Evolutionary conservation across 345 rosid species (phyloP), one percentile per base, ranked within the genome.

Genomic region (Aethionema arabicum): DNA sequence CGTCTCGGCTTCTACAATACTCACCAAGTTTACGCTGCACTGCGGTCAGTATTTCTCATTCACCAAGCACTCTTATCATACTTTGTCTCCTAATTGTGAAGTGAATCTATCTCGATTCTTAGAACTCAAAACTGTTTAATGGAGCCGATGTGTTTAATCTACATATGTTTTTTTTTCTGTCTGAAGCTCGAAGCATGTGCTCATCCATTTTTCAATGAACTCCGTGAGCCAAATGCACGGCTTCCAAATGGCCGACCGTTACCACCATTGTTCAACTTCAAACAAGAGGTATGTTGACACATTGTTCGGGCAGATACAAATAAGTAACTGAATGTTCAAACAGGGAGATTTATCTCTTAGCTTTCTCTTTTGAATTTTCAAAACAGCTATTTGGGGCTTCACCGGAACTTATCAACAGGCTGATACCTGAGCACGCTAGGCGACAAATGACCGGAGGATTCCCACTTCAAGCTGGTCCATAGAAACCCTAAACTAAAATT

Each of bases 151-250:
- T 15, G 38, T 38, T 7, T 16, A n/a, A 52, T 8, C 11, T n/a
- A 11, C 13, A 35, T 39, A 40, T 42, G 38, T 66, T 31, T 14
- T 41, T 11, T 60, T 37, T 59, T 11, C 12, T 41, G 37, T 32
- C 48, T 73, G 56, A 79, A 88, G 96, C 82, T 88, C 4, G 96
- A 88, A 76, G 96, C 92, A 40, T 80, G 84, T 50, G 78, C 85
- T 0, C 96, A 88, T 79, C 81, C 96, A 13, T 88, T 88, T 79
- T 88, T 85, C 71, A 82, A 85, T 61, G 96, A 88, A 73, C 92
- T 88, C 48, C 86, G 92, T 7, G 88, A 82, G 52, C 90, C 90
- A 31, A 83, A 83, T 72, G 82, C 83, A 14, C 90, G 86, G 56
- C 87, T 88, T 56, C 83, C 92, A 53, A 88, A 76, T 71, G 84